Percentiles rank a stretch among this genome's conserved stretches.
phyloP scores from a whole-genome alignment of 768 basidiomycete genomes.

The Tephrocybe sp. region DNA sequence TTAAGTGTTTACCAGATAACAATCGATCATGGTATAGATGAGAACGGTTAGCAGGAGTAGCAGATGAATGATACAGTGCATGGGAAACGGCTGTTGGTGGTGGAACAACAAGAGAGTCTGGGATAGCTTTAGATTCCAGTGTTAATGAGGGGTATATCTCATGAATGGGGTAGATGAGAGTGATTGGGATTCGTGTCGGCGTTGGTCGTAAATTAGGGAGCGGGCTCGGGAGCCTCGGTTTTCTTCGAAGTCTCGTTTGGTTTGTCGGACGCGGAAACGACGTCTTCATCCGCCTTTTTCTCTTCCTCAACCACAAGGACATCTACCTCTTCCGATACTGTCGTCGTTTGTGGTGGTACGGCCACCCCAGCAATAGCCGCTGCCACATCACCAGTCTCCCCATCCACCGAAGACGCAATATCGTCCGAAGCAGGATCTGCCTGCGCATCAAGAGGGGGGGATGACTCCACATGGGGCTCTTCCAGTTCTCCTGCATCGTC shows the following conservation, averaged over 20 bases:
- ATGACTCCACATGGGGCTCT: conserved; percentile 22
- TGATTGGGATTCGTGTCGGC: conserved; percentile 2
- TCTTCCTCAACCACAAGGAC: not conserved
- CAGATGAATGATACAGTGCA: conserved; percentile 14
- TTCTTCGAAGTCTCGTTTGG: conserved; percentile 10
- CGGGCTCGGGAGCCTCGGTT: not conserved
- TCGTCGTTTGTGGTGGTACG: not conserved
- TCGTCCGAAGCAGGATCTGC: conserved; percentile 9
- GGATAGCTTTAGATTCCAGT: conserved; percentile 9
- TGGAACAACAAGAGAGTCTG: conserved; percentile 10
- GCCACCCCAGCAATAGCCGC: not conserved
- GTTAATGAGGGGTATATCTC: conserved; percentile 18
- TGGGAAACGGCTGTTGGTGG: not conserved
- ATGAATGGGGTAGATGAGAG: conserved; percentile 6
- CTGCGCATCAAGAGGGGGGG: conserved; percentile 19
- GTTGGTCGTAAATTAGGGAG: conserved; percentile 7
- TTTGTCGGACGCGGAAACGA: not conserved
- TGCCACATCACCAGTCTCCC: not conserved
- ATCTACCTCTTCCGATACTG: not conserved
- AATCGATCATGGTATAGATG: conserved; percentile 14
- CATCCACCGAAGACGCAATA: conserved; percentile 11
- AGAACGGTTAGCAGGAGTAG: conserved; percentile 6
- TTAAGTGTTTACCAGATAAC: conserved; percentile 8
- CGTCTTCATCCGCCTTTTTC: not conserved
- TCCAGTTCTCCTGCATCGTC: conserved; percentile 35